phyloP scores from a whole-genome alignment of 1,139 yeast genomes.

The Spencermartinsiella ligniputridi region DNA sequence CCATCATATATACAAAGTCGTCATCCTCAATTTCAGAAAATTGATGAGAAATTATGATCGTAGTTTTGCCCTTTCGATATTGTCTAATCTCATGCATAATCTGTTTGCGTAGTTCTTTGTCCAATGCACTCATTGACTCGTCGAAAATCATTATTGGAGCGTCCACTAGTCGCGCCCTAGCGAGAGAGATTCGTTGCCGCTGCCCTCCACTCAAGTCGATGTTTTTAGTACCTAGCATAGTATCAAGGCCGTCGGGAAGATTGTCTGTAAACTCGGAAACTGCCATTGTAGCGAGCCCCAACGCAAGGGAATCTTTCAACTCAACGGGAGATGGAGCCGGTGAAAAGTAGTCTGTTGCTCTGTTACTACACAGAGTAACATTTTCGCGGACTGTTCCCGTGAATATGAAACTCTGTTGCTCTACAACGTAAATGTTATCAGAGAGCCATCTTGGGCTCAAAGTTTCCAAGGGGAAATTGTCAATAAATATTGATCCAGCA shows the following conservation, averaged over 20 bases:
- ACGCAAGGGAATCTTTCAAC: background rate
- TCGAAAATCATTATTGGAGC: conserved; percentile 75
- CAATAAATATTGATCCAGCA: conserved; percentile 52
- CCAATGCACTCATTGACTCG: conserved; percentile 83
- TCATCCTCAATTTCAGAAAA: conserved; percentile 47
- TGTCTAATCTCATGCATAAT: conserved; percentile 40
- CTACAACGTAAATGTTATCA: conserved; percentile 64
- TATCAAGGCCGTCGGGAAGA: conserved; percentile 52
- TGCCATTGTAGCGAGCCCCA: conserved; percentile 10
- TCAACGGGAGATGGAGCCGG: background rate
- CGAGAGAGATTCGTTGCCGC: conserved; percentile 73
- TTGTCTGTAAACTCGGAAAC: conserved; percentile 38
- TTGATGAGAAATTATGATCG: conserved; percentile 80
- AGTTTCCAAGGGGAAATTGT: conserved; percentile 44
- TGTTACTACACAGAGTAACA: conserved; percentile 42
- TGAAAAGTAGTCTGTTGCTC: background rate
- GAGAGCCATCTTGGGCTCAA: conserved; percentile 52
- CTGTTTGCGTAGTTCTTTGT: conserved; percentile 43
- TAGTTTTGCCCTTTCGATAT: conserved; percentile 69
- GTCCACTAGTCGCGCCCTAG: conserved; percentile 72
- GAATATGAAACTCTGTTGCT: conserved; percentile 65
- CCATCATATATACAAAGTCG: conserved; percentile 56
- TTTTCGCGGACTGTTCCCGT: conserved; percentile 61
- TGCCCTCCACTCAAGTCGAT: conserved; percentile 84
- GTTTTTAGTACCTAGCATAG: conserved; percentile 46